Evolutionary conservation across 305 asterid genomes (phyloP).

Genomic region (Petunia hybrid): DNA sequence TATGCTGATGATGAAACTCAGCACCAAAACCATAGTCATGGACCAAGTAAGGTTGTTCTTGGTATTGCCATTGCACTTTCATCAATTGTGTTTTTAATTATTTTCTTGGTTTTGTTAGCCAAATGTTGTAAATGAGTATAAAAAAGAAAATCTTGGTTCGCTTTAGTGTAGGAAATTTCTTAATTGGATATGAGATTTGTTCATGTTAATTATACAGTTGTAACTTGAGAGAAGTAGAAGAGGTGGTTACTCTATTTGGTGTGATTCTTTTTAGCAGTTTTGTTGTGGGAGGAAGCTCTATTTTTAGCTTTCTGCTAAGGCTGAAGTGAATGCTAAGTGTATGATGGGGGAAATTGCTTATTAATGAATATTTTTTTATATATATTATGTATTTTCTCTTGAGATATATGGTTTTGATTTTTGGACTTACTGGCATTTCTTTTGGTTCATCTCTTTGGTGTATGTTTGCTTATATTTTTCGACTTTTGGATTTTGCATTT

Average conservation of each 20-base stretch:
- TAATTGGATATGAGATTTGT: conserved; percentile 11
- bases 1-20: conserved; percentile 52
- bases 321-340: not conserved
- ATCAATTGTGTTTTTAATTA: conserved; percentile 75
- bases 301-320: not conserved
- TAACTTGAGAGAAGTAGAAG: conserved; percentile 13
- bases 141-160: conserved; percentile 18
- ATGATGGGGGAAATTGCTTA: conserved; percentile 9
- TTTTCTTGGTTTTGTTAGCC: conserved; percentile 81
- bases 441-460: not conserved
- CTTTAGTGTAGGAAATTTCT: conserved; percentile 31
- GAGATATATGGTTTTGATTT: conserved; percentile 6
- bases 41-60: conserved; percentile 93
- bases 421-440: not conserved
- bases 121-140: conserved; percentile 80
- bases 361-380: not conserved
- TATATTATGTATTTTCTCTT: conserved; percentile 8
- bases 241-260: conserved; percentile 11
- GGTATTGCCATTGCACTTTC: conserved; percentile 91
- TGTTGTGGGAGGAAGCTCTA: not conserved
- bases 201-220: conserved; percentile 14
- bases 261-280: not conserved
- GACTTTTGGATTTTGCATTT: not conserved
- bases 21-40: conserved; percentile 55
- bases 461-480: not conserved